Percentiles rank a stretch among this genome's conserved stretches.
These are phyloP conservation scores for Dipteronia dyeriana DNA, from an alignment of 345 rosid species.

Conservation along the genomic window DNA sequence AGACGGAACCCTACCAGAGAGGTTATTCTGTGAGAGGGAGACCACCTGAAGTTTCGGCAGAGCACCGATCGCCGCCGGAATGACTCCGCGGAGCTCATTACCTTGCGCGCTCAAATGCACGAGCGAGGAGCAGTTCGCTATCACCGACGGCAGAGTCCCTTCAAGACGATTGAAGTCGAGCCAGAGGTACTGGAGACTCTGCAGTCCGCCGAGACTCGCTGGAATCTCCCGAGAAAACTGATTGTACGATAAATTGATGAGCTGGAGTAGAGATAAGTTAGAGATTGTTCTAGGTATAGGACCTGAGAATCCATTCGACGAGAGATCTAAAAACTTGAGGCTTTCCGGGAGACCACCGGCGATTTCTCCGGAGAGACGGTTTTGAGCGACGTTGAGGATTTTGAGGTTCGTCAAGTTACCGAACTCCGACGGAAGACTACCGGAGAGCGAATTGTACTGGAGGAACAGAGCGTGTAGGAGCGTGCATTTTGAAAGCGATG, in stretches of 20 bases:
- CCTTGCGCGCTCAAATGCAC: slow-evolving; percentile 73
- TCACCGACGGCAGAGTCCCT: slow-evolving; percentile 82
- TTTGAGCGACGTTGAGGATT: slow-evolving; percentile 64
- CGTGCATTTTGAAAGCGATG: slow-evolving; percentile 67
- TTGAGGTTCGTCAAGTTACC: slow-evolving; percentile 60
- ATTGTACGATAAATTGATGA: slow-evolving; percentile 80
- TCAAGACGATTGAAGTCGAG: slow-evolving; percentile 62
- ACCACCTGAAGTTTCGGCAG: slow-evolving; percentile 68
- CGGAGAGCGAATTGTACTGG: slow-evolving; percentile 88
- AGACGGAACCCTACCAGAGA: slow-evolving; percentile 66
- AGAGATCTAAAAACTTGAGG: slow-evolving; percentile 66
- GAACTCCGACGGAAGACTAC: slow-evolving; percentile 60
- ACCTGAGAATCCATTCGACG: slow-evolving; percentile 78
- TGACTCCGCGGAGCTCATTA: slow-evolving; percentile 67
- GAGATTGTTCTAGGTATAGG: slow-evolving; percentile 52
- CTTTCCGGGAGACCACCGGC: slow-evolving; percentile 43
- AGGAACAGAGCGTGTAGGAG: slow-evolving; percentile 70
- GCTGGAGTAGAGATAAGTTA: slow-evolving; percentile 59
- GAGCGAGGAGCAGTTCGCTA: slow-evolving; percentile 78
- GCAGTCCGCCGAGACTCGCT: slow-evolving; percentile 61
- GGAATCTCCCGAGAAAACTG: slow-evolving; percentile 74
- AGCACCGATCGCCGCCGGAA: slow-evolving; percentile 73
- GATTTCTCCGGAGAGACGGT: slow-evolving; percentile 72
- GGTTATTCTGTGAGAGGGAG: slow-evolving; percentile 60
- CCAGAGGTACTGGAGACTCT: slow-evolving; percentile 71